phyloP scores from a whole-genome alignment of 2,329 filamentous ascomycete species.

The Dothiorella sarmentorum region DNA sequence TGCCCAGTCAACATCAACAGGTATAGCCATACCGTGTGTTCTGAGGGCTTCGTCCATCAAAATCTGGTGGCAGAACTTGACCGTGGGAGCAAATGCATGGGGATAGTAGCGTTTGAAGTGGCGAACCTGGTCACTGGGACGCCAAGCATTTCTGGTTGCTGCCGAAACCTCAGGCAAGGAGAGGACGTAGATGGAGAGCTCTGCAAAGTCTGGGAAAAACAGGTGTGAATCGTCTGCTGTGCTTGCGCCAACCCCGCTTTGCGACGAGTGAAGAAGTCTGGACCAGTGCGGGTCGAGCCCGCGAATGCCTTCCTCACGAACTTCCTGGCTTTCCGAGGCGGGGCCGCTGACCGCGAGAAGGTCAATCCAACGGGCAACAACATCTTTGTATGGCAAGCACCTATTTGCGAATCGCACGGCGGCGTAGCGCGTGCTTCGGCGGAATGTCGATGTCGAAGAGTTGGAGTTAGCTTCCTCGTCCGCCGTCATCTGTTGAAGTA shows the following conservation, averaged over 20 bases:
- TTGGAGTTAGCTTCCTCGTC: slow-evolving; percentile 18
- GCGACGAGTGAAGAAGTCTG: slow-evolving; percentile 52
- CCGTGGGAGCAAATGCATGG: slow-evolving; percentile 63
- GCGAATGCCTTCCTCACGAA: slow-evolving; percentile 84
- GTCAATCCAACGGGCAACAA: slow-evolving; percentile 81
- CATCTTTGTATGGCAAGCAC: slow-evolving; percentile 75
- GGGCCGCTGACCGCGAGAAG: slow-evolving; percentile 72
- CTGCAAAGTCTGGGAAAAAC: slow-evolving; percentile 43
- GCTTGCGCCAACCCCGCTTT: background rate
- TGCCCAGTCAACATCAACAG: slow-evolving; percentile 79
- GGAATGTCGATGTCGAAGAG: background rate
- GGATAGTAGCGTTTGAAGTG: slow-evolving; percentile 34
- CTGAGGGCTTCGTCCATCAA: slow-evolving; percentile 56
- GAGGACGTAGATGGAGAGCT: slow-evolving; percentile 46
- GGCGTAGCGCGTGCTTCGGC: slow-evolving; percentile 68
- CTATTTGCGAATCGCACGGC: slow-evolving; percentile 87
- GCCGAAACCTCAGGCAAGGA: slow-evolving; percentile 33
- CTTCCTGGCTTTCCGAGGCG: slow-evolving; percentile 69
- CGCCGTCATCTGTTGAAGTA: slow-evolving; percentile 34
- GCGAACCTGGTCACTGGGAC: slow-evolving; percentile 28
- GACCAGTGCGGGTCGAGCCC: slow-evolving; percentile 80
- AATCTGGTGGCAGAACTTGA: slow-evolving; percentile 65
- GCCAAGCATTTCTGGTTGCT: slow-evolving; percentile 26
- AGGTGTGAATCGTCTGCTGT: slow-evolving; percentile 18
- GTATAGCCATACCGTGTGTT: slow-evolving; percentile 43